These are phyloP conservation scores for Tetrapisispora arboricola DNA, from an alignment of 805 yeast genomes.

Conservation along the genomic window DNA sequence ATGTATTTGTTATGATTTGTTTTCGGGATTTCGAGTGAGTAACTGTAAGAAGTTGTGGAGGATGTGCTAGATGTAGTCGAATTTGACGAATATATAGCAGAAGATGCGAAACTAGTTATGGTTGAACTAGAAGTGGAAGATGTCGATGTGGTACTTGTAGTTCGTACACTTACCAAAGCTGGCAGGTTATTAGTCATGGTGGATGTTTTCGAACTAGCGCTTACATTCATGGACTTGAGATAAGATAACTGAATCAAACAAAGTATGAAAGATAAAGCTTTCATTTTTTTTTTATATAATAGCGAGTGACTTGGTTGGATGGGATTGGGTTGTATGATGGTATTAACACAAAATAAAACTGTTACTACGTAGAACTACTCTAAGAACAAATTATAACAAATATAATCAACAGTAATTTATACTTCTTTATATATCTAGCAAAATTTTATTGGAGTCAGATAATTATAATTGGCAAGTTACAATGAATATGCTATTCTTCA, in stretches of 20 bases:
- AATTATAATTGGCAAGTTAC: no score
- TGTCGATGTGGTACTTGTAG: not conserved
- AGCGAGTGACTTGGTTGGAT: not conserved
- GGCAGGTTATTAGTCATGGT: not conserved
- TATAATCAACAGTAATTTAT: not conserved
- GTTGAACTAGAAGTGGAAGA: not conserved
- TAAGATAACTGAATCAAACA: not conserved
- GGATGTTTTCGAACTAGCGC: not conserved
- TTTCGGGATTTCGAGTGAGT: slow-evolving; percentile 11
- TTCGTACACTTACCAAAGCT: not conserved
- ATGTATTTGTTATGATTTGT: slow-evolving; percentile 45
- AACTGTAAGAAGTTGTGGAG: not conserved
- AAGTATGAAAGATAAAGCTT: not conserved
- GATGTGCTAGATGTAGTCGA: not conserved
- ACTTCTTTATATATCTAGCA: no score
- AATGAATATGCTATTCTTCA: no score
- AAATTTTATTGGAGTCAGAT: no score
- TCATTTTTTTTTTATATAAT: not conserved
- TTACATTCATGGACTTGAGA: not conserved
- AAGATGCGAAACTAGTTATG: not conserved
- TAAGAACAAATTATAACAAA: no score
- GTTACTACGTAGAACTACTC: no score
- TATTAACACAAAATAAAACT: no score
- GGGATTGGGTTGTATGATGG: no score
- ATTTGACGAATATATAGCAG: not conserved